Conservation (phyloP, 352 stramenopile species). For the Globisporangium abappressorium region DNA sequence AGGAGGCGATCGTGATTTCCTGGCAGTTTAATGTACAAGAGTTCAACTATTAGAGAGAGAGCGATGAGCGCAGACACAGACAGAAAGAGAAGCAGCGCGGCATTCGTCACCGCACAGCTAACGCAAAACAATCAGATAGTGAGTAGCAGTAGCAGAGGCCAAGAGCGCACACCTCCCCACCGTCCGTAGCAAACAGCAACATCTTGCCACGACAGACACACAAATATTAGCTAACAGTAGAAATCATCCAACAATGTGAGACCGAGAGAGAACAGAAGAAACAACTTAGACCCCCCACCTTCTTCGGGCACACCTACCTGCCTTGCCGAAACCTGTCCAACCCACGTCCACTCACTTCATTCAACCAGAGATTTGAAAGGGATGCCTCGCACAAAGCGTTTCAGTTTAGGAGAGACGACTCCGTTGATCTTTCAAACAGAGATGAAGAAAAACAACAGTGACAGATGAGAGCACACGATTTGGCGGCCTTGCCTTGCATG, state of each 20-base stretch:
- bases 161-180: not conserved
- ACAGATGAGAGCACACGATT: not conserved
- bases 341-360: not conserved
- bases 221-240: constrained; percentile 8
- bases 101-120: not conserved
- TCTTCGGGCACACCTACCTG: no score
- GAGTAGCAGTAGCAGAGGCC: not conserved
- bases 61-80: not conserved
- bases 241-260: constrained; percentile 3
- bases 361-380: not conserved
- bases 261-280: not conserved
- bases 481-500: not conserved
- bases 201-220: not conserved
- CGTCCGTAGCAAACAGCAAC: not conserved
- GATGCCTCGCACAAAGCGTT: not conserved
- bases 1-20: constrained; percentile 44
- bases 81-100: not conserved
- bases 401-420: not conserved
- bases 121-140: constrained; percentile 1
- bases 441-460: not conserved
- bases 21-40: constrained; percentile 49
- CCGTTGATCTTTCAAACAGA: not conserved
- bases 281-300: no score
- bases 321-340: no score
- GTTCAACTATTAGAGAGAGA: constrained; percentile 21